A percentile compares a stretch with the other conserved stretches of the same genome.
These are phyloP conservation scores for Beauveria sp. DNA, from an alignment of 2,329 filamentous ascomycete species.

Conservation along the genomic window DNA sequence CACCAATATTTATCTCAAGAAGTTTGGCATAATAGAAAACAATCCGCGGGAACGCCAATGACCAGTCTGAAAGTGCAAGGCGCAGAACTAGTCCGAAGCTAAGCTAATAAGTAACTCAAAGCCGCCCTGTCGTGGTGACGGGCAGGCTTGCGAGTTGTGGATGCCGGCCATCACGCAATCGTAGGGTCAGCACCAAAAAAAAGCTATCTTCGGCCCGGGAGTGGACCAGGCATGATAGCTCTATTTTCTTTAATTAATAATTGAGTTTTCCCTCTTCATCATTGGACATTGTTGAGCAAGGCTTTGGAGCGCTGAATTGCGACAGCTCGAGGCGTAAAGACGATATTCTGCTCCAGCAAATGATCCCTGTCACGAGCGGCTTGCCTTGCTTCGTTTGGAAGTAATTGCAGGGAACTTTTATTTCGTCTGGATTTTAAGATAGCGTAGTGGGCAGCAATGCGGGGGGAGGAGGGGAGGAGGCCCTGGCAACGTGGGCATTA, in stretches of 20 bases:
- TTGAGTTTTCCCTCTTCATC: neutral
- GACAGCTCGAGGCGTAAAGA: neutral
- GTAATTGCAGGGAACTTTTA: neutral
- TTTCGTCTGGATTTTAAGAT: neutral
- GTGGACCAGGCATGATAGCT: neutral
- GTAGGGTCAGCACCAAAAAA: neutral
- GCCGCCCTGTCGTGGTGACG: no score
- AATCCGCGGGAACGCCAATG: neutral
- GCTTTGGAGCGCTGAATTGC: neutral
- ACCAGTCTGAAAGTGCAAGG: neutral
- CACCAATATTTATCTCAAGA: neutral
- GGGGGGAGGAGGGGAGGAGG: no score
- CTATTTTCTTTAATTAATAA: neutral
- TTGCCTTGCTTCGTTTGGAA: neutral
- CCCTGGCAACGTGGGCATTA: no score
- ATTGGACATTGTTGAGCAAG: neutral
- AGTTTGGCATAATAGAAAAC: neutral
- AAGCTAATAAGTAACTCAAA: neutral
- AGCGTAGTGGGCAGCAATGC: neutral
- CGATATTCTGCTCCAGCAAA: neutral
- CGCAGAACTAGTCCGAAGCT: neutral
- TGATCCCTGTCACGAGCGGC: neutral
- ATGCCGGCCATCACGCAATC: constrained; percentile 6
- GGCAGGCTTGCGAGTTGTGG: neutral
- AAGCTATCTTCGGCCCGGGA: neutral